Base-by-base conservation (phyloP, 2,329 filamentous ascomycete species). In the Cordyceps tenuipes region DNA sequence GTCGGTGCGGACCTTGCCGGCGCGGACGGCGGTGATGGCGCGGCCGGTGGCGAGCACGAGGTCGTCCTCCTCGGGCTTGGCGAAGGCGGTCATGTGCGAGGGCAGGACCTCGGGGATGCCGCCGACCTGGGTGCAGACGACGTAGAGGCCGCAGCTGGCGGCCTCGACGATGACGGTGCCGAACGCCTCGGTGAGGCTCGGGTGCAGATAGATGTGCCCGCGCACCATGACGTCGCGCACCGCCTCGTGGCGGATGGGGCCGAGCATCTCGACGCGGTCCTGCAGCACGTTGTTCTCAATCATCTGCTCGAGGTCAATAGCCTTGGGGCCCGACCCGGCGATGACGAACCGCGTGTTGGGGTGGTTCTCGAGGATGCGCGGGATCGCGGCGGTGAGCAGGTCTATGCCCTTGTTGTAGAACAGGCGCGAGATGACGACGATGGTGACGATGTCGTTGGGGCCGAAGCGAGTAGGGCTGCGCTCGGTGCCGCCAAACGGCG, bases 401-500 rank as follows among this genome's bases (percentile, higher is more conserved):
- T 99, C 95, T 1, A 91, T 97, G 62, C 94, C 94, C 72, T 99
- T 99, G 75, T 99, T 99, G 75, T 97, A 97, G 75, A 97, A 99
- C 1, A 99, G 84, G 21, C 94, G 90, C 9, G 92, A 97, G 63
- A 99, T 96, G 21, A 99, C 93, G 1, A 99, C 91, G 61, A 99
- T 97, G 8, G 91, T 97, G 68, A 99, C 93, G 12, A 86, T 88
- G 67, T 97, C 93, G 64, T 90, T 82, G 0, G 91, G 90, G 0
- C 89, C 89, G 3, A 96, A 81, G 7, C 84, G 85, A 58, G 86
- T 86, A 3, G 85, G 84, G 0, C 85, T 81, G 6, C 77, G 74
- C 66, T 76, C 77, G 52, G 72, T 76, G 49, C 70, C 68, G 49
- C 70, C 68, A 62, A 79, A 78, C 21, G 34, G 34, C 34, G 67